Evolutionary conservation across 768 basidiomycete genomes (phyloP).

Genomic region (Ephemerocybe angulata): DNA sequence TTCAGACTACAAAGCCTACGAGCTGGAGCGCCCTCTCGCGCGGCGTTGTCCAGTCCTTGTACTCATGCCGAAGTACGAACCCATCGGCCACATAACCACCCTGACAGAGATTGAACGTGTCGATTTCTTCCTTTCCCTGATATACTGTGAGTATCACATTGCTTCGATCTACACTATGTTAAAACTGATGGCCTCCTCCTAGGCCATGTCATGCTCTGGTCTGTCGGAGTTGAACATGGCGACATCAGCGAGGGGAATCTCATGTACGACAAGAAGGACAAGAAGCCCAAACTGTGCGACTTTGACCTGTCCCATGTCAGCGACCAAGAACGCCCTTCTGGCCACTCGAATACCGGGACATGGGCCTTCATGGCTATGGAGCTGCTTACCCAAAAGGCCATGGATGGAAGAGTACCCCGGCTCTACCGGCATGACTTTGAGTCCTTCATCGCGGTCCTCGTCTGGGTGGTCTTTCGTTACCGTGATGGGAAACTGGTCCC

Average conservation of each 20-base stretch:
- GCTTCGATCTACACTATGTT: too few species aligned
- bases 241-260: conserved; percentile 30
- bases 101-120: too few species aligned
- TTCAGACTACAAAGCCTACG: too few species aligned
- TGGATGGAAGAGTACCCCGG: conserved; percentile 14
- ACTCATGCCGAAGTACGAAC: too few species aligned
- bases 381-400: conserved; percentile 16
- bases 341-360: conserved; percentile 12
- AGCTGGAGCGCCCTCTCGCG: too few species aligned
- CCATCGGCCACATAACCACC: too few species aligned
- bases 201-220: conserved; percentile 27
- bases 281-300: conserved; percentile 25
- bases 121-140: too few species aligned
- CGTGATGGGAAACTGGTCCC: background rate
- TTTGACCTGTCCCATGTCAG: conserved; percentile 22
- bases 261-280: conserved; percentile 19
- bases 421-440: conserved; percentile 31
- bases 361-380: conserved; percentile 31
- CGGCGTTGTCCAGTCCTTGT: too few species aligned
- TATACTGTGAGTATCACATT: too few species aligned
- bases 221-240: conserved; percentile 20
- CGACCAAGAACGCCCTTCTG: conserved; percentile 7
- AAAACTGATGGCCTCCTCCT: too few species aligned
- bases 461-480: conserved; percentile 3
- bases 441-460: conserved; percentile 28